Base-by-base conservation (phyloP, 202 grass and related monocot genomes). In the Schoenoplectus triqueter region DNA sequence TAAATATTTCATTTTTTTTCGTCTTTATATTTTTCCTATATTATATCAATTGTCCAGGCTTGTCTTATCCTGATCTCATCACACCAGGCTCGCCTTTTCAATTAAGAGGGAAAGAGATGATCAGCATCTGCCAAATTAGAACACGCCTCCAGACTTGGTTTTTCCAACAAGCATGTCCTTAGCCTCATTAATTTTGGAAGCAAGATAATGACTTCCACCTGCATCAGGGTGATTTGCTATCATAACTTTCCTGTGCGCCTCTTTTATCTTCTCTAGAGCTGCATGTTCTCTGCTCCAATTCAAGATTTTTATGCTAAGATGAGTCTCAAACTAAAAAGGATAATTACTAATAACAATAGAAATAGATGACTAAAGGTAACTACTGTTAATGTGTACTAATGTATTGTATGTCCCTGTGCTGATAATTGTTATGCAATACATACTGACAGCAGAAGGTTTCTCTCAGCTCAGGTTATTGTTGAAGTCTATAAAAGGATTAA, bases 191-290 rank as follows among this genome's bases (percentile, higher is more conserved):
- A 93, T 93, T 83, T 95, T 95, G 0, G 88, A 93, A 1, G 95
- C 95, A 0, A 98, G 42, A 40, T 93, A 98, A 91, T 98, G 95
- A 78, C 95, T 98, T 62, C 95, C 95, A 66, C 95, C 91, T 9
- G 86, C 87, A 73, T 98, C 92, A 11, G 91, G 95, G 78, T 98
- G 92, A 68, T 98, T 98, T 6, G 95, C 95, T 22, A 92, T 84
- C 92, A 98, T 93, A 56, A 89, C 91, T 68, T 86, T 98, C 86
- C 81, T 92, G 80, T 98, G 95, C 72, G 95, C 95, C 46, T 92
- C 95, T 86, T 92, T 98, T 80, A 98, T 93, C 85, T 92, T 98
- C 63, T 95, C 88, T 31, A 87, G 0, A 15, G 91, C 87, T 39
- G 89, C 89, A 85, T 88, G 92, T 54, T 98, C 92, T 75, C 95